Base-by-base conservation (phyloP, 345 rosid species). In the Salix suchowensis region DNA sequence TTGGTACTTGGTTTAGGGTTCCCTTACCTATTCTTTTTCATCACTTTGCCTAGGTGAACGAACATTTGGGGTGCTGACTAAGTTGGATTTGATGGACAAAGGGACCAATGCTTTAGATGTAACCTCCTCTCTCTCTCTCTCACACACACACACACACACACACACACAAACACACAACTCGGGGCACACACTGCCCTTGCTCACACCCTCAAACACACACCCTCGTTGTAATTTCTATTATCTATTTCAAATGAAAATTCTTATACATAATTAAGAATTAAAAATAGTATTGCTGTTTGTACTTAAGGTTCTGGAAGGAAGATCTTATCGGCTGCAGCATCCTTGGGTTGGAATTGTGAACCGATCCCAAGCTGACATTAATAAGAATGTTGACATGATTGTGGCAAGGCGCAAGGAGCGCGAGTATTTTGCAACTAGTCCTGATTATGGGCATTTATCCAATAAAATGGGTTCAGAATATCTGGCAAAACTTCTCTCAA, bases 261-360 rank as follows among this genome's bases (percentile, higher is more conserved):
- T 68, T n/a, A 19, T 74, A 60, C 24, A 26, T 42, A 12, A 65
- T 52, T n/a, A 36, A 16, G 30, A 28, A 66, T 19, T 36, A 30
- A 40, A 42, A 15, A 2, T 39, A 54, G 18, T 72, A 24, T 54
- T 68, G 61, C 37, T 70, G 50, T 55, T 71, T 61, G 52, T 34
- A 62, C 64, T 66, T 15, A 73, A 95, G 99, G 98, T 96, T 79
- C 92, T 96, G 0, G 98, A 96, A 85, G 98, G 99, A 87, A 88
- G 93, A 86, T 87, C 99, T 73, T 96, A 93, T 79, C 80, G 86
- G 79, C 87, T 96, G 79, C 94, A 88, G 77, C 89, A 87, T 10
- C 99, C 98, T 74, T 96, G 99, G 99, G 99, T 93, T 82, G 99
- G 99, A 67, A 88, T 95, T 71, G 99, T 95, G 80, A 95, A 93